phyloP scores from a whole-genome alignment of 768 basidiomycete species.

The Gloeophyllum trabeum region DNA sequence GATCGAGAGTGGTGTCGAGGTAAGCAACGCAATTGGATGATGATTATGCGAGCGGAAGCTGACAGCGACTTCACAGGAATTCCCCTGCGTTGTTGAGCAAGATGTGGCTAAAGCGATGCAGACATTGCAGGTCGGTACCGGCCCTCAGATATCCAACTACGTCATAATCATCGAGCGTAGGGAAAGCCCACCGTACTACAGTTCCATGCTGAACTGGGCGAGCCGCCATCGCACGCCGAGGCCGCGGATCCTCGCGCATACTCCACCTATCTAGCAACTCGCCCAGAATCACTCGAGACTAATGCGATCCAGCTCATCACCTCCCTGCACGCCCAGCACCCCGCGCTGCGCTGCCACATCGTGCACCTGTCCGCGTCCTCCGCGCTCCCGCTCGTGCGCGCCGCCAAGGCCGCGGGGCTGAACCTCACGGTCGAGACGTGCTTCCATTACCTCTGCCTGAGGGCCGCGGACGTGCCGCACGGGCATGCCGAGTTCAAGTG shows the following conservation, averaged over 20 bases:
- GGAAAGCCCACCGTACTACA: conserved; percentile 59
- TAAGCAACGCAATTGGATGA: conserved; percentile 19
- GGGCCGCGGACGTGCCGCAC: conserved; percentile 59
- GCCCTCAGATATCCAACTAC: conserved; percentile 7
- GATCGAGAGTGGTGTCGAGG: conserved; percentile 92
- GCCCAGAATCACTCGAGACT: conserved; percentile 71
- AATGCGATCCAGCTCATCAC: conserved; percentile 76
- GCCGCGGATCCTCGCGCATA: conserved; percentile 45
- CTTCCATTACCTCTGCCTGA: conserved; percentile 88
- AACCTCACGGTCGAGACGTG: conserved; percentile 92
- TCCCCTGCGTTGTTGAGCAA: conserved; percentile 69
- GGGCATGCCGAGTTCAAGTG: conserved; percentile 89
- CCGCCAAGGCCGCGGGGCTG: conserved; percentile 50
- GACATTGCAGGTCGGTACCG: conserved; percentile 71
- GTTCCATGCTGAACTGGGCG: conserved; percentile 89
- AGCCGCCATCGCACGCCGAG: conserved; percentile 15
- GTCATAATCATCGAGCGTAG: conserved; percentile 22
- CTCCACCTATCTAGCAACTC: conserved; percentile 74
- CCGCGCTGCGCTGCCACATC: conserved; percentile 76
- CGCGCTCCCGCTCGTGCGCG: conserved; percentile 67
- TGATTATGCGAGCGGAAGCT: not conserved
- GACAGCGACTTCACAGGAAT: conserved; percentile 50
- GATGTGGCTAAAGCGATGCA: conserved; percentile 66
- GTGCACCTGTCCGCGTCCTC: conserved; percentile 88
- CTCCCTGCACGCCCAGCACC: conserved; percentile 46